Evolutionary conservation across 331 rosid species (phyloP).

Genomic region (Quercus tomentella): DNA sequence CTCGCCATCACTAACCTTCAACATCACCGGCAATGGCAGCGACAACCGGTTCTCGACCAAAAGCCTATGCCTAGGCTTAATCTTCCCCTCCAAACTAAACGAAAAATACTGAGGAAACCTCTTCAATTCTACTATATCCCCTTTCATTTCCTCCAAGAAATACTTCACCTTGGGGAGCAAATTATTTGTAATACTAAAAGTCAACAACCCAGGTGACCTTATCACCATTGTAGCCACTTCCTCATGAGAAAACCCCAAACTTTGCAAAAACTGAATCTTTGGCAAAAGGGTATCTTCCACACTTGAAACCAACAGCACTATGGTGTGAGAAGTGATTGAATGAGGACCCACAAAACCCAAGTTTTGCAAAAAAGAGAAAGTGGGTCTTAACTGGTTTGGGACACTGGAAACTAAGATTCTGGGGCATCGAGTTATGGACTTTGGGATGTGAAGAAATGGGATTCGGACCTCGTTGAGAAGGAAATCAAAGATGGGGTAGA

Average conservation of each 20-base stretch:
- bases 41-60: constrained; percentile 39
- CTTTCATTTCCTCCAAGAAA: constrained; percentile 62
- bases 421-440: constrained; percentile 64
- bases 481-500: constrained; percentile 78
- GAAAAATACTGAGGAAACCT: constrained; percentile 75
- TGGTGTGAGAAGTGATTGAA: constrained; percentile 33
- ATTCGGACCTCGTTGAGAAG: constrained; percentile 63
- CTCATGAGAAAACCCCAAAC: constrained; percentile 43
- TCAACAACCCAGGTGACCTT: constrained; percentile 77
- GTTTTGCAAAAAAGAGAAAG: constrained; percentile 29
- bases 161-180: constrained; percentile 51
- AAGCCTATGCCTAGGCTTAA: constrained; percentile 48
- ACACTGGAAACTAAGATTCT: constrained; percentile 56
- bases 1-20: constrained; percentile 67
- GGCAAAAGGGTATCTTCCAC: constrained; percentile 44
- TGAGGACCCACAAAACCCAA: constrained; percentile 38
- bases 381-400: constrained; percentile 50
- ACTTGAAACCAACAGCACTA: constrained; percentile 40
- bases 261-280: constrained; percentile 34
- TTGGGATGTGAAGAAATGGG: constrained; percentile 52
- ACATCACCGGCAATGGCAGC: constrained; percentile 55
- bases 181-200: constrained; percentile 50
- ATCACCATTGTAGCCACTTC: constrained; percentile 63
- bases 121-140: constrained; percentile 51
- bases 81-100: constrained; percentile 77